A percentile compares a stretch with the other conserved stretches of the same genome.
phyloP scores from a whole-genome alignment of 441 rosid genomes.

The Metrosideros polymorpha region DNA sequence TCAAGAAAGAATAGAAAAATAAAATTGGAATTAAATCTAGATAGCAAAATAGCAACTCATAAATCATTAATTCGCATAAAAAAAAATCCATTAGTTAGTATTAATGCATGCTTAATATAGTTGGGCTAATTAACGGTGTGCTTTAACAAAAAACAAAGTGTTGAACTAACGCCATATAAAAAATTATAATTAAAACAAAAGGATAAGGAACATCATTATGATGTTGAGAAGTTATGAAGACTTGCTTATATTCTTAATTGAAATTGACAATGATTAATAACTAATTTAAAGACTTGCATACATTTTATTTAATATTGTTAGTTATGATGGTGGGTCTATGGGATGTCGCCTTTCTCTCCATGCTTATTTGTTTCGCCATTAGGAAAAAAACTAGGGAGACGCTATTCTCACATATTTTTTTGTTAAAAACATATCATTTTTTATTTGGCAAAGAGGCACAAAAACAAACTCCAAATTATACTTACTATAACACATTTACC shows the following conservation, averaged over 20 bases:
- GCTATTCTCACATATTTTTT: not conserved
- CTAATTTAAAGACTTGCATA: not conserved
- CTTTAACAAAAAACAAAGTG: not conserved
- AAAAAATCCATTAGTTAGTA: not conserved
- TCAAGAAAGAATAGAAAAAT: not conserved
- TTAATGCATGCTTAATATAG: not conserved
- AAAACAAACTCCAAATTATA: no score
- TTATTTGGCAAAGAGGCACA: no score
- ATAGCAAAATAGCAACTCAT: not conserved
- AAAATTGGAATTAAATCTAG: not conserved
- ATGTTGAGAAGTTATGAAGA: not conserved
- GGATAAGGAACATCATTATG: not conserved
- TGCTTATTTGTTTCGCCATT: not conserved
- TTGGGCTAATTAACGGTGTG: not conserved
- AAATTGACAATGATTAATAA: not conserved
- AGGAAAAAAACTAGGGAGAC: not conserved
- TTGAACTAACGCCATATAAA: not conserved
- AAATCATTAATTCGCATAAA: not conserved
- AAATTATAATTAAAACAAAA: not conserved
- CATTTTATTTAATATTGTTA: not conserved
- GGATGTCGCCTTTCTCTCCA: not conserved
- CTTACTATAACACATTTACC: no score
- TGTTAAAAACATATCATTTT: not conserved
- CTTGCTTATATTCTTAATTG: not conserved
- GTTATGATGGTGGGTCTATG: not conserved